A percentile compares a stretch with the other conserved stretches of the same genome.
Evolutionary conservation across 495 filamentous ascomycete genomes (phyloP).

Genomic region (Eremomyces bilateralis): DNA sequence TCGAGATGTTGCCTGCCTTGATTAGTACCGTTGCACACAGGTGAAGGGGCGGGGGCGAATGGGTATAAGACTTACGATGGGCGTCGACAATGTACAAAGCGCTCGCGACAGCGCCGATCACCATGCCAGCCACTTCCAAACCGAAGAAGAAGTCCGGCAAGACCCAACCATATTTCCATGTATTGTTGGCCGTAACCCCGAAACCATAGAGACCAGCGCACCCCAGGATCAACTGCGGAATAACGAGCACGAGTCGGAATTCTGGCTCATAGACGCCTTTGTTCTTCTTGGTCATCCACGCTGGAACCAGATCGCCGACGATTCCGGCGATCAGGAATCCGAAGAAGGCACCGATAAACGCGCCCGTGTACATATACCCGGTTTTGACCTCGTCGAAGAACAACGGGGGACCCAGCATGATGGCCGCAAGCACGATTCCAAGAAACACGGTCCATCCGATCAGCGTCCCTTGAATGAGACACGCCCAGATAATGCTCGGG

Average conservation of each 20-base stretch:
- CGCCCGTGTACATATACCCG: slow-evolving; percentile 73
- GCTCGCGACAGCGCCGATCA: slow-evolving; percentile 67
- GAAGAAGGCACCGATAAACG: slow-evolving; percentile 63
- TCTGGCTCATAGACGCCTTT: slow-evolving; percentile 76
- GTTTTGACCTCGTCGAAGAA: slow-evolving; percentile 65
- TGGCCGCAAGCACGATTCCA: slow-evolving; percentile 61
- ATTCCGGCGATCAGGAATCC: slow-evolving; percentile 58
- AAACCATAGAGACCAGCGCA: slow-evolving; percentile 69
- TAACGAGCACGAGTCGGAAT: slow-evolving; percentile 61
- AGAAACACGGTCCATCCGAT: slow-evolving; percentile 95
- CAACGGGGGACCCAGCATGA: slow-evolving; percentile 60
- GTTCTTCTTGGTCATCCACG: slow-evolving; percentile 49
- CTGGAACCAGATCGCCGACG: slow-evolving; percentile 51
- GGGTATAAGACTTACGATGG: slow-evolving; percentile 52
- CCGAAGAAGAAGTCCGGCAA: slow-evolving; percentile 56
- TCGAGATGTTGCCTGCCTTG: slow-evolving; percentile 45
- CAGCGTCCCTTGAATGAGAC: slow-evolving; percentile 70
- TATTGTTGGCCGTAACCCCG: slow-evolving; percentile 42
- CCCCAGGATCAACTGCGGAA: slow-evolving; percentile 59
- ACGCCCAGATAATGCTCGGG: slow-evolving; percentile 75
- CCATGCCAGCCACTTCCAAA: slow-evolving; percentile 55
- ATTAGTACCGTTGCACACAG: neutral
- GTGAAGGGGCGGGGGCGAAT: neutral
- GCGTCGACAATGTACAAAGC: slow-evolving; percentile 90
- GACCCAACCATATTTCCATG: slow-evolving; percentile 41